Conservation (phyloP, 257 asterid species). For the Gynochthodes officinalis region DNA sequence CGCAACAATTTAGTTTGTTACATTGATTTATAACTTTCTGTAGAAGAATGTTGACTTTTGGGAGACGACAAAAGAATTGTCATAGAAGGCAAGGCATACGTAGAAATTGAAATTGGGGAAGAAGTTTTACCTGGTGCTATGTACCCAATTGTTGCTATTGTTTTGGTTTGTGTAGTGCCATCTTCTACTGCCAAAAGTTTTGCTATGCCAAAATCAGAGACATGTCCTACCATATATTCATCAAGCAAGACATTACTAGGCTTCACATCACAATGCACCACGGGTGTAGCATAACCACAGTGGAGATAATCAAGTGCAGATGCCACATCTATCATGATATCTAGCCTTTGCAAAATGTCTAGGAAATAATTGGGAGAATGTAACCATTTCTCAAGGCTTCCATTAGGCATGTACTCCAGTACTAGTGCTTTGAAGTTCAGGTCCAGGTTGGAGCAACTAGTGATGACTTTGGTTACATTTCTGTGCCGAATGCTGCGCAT, state of each 20-base stretch:
- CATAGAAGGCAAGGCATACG: not conserved
- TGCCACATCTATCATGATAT: slow-evolving; percentile 20
- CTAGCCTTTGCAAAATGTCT: slow-evolving; percentile 13
- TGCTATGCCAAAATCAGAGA: slow-evolving; percentile 22
- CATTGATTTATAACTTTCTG: not conserved
- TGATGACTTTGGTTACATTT: slow-evolving; percentile 18
- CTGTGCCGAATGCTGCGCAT: slow-evolving; percentile 12
- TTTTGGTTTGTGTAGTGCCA: slow-evolving; percentile 12
- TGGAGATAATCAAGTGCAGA: slow-evolving; percentile 21
- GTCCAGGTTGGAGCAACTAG: slow-evolving; percentile 14
- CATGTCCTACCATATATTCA: slow-evolving; percentile 17
- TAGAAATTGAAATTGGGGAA: not conserved
- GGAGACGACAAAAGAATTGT: not conserved
- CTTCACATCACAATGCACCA: slow-evolving; percentile 25
- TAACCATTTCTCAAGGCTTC: slow-evolving; percentile 19
- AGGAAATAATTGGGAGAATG: slow-evolving; percentile 6
- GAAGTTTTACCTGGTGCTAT: slow-evolving; percentile 16
- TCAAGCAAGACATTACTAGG: slow-evolving; percentile 23
- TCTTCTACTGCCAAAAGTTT: slow-evolving; percentile 5
- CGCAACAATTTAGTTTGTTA: not conserved
- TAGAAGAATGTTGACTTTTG: not conserved
- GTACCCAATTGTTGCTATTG: slow-evolving; percentile 18
- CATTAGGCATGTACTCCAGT: slow-evolving; percentile 16
- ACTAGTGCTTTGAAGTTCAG: slow-evolving; percentile 8
- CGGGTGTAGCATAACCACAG: slow-evolving; percentile 6